phyloP scores from a whole-genome alignment of 257 asterid genomes.

The Nicotiana knightiana region DNA sequence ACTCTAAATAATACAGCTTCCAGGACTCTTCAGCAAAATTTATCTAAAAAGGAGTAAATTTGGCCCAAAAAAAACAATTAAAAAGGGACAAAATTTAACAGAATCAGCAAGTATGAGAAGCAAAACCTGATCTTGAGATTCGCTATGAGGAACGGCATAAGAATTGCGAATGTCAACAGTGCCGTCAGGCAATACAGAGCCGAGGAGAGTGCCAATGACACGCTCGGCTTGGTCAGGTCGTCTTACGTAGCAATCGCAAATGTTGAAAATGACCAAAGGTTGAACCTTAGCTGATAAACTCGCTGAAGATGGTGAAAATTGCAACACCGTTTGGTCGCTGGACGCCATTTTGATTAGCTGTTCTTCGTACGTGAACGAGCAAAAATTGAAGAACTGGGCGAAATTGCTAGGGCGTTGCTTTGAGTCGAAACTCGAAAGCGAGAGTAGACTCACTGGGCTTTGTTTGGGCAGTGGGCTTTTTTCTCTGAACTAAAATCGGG shows the following conservation, averaged over 20 bases:
- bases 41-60: not conserved
- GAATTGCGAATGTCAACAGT: slow-evolving; percentile 79
- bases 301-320: slow-evolving; percentile 43
- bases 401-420: not conserved
- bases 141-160: slow-evolving; percentile 90
- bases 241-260: slow-evolving; percentile 76
- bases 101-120: not conserved
- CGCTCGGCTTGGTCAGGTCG: slow-evolving; percentile 92
- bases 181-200: slow-evolving; percentile 89
- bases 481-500: not conserved
- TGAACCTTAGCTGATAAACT: slow-evolving; percentile 66
- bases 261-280: slow-evolving; percentile 72
- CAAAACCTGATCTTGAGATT: slow-evolving; percentile 78
- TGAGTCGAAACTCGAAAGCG: too few relatives aligned
- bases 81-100: not conserved
- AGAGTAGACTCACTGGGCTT: not conserved
- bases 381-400: not conserved
- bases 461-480: not conserved
- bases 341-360: slow-evolving; percentile 33
- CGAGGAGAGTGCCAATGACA: slow-evolving; percentile 87
- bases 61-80: not conserved
- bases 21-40: not conserved
- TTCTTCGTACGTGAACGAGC: not conserved
- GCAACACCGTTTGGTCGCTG: slow-evolving; percentile 51
- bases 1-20: too few relatives aligned